Conservation (phyloP, 2,329 filamentous ascomycete genomes). For the Allantophomopsis cytisporea region DNA sequence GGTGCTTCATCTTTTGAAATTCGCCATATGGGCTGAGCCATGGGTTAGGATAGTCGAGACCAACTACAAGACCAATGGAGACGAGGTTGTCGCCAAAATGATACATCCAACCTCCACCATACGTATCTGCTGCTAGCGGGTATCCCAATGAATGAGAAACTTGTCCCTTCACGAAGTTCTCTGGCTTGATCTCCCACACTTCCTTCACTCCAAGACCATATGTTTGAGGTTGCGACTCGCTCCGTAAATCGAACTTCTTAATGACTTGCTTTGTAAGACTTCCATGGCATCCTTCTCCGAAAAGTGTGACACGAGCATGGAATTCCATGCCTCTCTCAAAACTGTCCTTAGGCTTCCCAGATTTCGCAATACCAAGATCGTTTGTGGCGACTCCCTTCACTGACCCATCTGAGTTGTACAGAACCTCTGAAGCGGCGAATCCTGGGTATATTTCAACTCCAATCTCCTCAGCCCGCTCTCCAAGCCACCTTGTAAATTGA, state of each 20-base stretch:
- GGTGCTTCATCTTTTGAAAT: conserved; percentile 97
- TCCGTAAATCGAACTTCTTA: conserved; percentile 82
- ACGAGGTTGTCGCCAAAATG: conserved; percentile 98
- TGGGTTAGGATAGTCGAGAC: conserved; percentile 90
- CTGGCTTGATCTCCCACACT: conserved; percentile 90
- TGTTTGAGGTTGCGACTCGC: conserved; percentile 85
- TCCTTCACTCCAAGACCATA: conserved; percentile 94
- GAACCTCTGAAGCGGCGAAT: conserved; percentile 84
- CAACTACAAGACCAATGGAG: conserved; percentile 79
- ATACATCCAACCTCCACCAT: conserved; percentile 98
- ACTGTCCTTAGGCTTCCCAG: conserved; percentile 73
- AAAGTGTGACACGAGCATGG: conserved; percentile 79
- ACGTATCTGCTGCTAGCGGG: conserved; percentile 75
- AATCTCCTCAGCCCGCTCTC: conserved; percentile 88
- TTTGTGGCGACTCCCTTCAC: conserved; percentile 94
- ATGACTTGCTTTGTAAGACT: conserved; percentile 90
- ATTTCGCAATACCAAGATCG: conserved; percentile 71
- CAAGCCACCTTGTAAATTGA: conserved; percentile 90
- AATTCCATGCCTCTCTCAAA: conserved; percentile 99
- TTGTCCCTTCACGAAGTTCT: conserved; percentile 79
- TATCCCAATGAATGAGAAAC: conserved; percentile 89
- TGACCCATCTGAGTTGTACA: conserved; percentile 76
- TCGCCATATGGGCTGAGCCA: conserved; percentile 93
- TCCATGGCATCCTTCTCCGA: conserved; percentile 91
- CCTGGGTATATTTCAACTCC: conserved; percentile 95